Base-by-base conservation (phyloP, 805 yeast species). In the Starmerella tilneyi region DNA sequence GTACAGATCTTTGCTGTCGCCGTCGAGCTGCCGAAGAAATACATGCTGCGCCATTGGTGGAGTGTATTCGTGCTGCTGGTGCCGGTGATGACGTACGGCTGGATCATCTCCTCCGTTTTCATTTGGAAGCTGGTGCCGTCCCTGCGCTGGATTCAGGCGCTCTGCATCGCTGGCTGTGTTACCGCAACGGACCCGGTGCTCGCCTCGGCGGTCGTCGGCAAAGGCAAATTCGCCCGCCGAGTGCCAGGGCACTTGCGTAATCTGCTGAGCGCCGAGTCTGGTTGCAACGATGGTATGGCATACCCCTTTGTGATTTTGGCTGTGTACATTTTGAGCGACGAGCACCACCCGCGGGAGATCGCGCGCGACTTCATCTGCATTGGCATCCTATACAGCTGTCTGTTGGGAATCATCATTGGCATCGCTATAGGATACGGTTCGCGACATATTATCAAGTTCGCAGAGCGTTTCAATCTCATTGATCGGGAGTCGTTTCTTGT, bases 181-280 rank as follows among this genome's bases (percentile, higher is more conserved):
- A 88, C 96, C 0, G 96, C 96, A 2, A 88, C 96, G 0, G 96
- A 86, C 64, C 96, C 96, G 6, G 92, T 86, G 33, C 70, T 86
- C 58, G 95, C 96, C 2, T 92, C 94, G 15, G 94, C 96, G 2
- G 94, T 86, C 30, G 95, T 86, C 9, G 94, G 95, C 62, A 86
- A 83, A 56, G 94, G 94, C 53, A 83, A 84, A 59, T 86, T 86
- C 61, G 94, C 95, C 12, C 76, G 75, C 57, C 74, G 94, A 45
- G 94, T 86, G 15, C 94, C 95, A 1, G 94, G 94, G n/a, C 96
- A 86, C 63, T 70, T 86, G 64, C 71, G 94, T 55, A 82, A 85
- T 58, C 64, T 86, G 38, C 67, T 88, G 21, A 75, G 88, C 24
- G 94, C 94, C 0, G 94, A 84, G 56, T 80, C 89, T 0, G 94